Evolutionary conservation across 768 basidiomycete species (phyloP).

Genomic region (Kwoniella sp.): DNA sequence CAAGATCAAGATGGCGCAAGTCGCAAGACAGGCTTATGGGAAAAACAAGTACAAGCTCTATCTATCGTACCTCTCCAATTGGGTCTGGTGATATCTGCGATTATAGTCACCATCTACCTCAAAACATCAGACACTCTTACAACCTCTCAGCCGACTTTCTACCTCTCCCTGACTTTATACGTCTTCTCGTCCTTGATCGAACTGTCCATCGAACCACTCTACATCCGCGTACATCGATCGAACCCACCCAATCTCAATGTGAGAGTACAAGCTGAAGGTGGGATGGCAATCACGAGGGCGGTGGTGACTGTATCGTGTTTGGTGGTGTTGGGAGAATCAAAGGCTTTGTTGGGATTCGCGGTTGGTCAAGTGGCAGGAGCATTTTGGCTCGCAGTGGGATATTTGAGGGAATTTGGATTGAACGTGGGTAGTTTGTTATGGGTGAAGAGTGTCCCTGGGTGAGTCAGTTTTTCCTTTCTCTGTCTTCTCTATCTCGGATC

Average conservation of each 20-base stretch:
- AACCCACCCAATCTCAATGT: slow-evolving; percentile 67
- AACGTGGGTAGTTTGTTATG: slow-evolving; percentile 19
- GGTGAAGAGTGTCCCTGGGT: slow-evolving; percentile 4
- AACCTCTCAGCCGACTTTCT: slow-evolving; percentile 67
- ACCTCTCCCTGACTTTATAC: slow-evolving; percentile 68
- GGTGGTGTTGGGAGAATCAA: slow-evolving; percentile 48
- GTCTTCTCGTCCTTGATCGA: slow-evolving; percentile 73
- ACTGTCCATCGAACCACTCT: slow-evolving; percentile 78
- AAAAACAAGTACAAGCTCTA: slow-evolving; percentile 58
- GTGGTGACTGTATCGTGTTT: slow-evolving; percentile 70
- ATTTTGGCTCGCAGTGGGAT: slow-evolving; percentile 62
- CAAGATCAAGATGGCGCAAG: background rate
- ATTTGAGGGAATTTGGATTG: slow-evolving; percentile 57
- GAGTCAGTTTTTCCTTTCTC: background rate
- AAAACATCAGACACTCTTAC: slow-evolving; percentile 63
- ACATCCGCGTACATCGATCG: slow-evolving; percentile 67
- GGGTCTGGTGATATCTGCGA: slow-evolving; percentile 67
- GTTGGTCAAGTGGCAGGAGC: slow-evolving; percentile 80
- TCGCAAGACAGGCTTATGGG: background rate
- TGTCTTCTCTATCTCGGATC: background rate
- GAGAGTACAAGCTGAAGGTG: slow-evolving; percentile 82
- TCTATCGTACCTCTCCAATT: slow-evolving; percentile 68
- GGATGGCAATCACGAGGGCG: slow-evolving; percentile 74
- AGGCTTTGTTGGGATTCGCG: slow-evolving; percentile 79
- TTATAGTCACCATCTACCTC: slow-evolving; percentile 63